Percentiles rank a stretch among this genome's conserved stretches.
phyloP scores from a whole-genome alignment of 208 protist genomes.

The Leishmania tropica region DNA sequence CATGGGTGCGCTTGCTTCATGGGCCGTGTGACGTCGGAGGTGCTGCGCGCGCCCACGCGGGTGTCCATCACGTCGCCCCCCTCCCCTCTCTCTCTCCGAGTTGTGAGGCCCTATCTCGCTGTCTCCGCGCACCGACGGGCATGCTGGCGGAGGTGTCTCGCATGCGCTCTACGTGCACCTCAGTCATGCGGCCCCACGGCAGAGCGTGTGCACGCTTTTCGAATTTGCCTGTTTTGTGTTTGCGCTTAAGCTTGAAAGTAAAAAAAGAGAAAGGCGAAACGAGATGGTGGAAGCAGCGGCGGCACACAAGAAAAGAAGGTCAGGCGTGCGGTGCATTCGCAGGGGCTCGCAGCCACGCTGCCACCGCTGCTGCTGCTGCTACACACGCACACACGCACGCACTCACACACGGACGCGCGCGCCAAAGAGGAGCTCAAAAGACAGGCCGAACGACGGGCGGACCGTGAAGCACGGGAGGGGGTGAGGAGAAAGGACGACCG shows the following conservation, averaged over 20 bases:
- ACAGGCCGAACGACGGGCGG: too few relatives aligned
- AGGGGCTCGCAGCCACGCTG: too few relatives aligned
- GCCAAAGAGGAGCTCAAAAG: not conserved
- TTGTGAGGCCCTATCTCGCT: not conserved
- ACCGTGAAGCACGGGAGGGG: not conserved
- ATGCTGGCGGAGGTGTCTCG: not conserved
- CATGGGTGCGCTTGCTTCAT: too few relatives aligned
- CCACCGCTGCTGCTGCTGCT: too few relatives aligned
- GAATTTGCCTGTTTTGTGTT: not conserved
- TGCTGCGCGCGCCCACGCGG: not conserved
- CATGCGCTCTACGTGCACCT: not conserved
- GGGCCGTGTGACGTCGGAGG: not conserved
- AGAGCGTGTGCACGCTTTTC: too few relatives aligned
- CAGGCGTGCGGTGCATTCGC: too few relatives aligned
- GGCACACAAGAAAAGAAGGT: too few relatives aligned
- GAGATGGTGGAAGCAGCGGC: not conserved
- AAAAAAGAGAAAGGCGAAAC: too few relatives aligned
- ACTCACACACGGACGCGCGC: slow-evolving; percentile 4
- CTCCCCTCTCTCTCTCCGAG: too few relatives aligned
- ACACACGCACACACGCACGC: too few relatives aligned
- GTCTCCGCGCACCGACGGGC: not conserved
- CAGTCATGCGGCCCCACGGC: too few relatives aligned
- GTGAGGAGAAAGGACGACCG: not conserved
- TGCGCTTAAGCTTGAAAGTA: not conserved
- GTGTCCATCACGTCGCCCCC: too few relatives aligned